Evolutionary conservation across 805 yeast species (phyloP), one percentile per base, ranked within the genome.

Genomic region (Nakazawaea anatomiae): DNA sequence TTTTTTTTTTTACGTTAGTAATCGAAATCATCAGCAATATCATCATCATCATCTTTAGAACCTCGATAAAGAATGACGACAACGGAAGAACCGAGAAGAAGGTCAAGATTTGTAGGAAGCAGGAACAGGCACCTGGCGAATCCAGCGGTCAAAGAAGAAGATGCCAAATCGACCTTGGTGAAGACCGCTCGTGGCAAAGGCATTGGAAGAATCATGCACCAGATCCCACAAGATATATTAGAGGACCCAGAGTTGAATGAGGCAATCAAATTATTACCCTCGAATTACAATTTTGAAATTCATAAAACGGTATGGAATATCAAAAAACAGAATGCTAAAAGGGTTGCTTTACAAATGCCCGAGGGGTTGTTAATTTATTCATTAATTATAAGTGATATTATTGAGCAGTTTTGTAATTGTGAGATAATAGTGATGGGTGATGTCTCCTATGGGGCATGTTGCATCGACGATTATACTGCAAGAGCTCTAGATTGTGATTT

Each of bases 371-470:
- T 94, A 46, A 87, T 94, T 1, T 94, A 91, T 63, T 84, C 97
- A 0, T 75, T 96, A 54, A 78, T 94, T 39, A 80, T 94, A n/a
- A 78, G 96, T 4, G 99, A 94, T 67, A 92, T 94, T 28, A 64
- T 94, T 36, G 96, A 89, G 61, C 96, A 91, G 66, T 92, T 94
- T 59, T 91, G 97, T 64, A 68, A 71, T 2, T 89, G 86, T 48
- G 96, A 91, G 61, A 87, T 91, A 0, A 73, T 94, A 1, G 94
- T 92, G 2, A 94, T 94, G 99, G 99, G 99, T 2, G 99, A 94
- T 66, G 99, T 94, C 0, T 89, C 97, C 0, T 94, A 94, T 62
- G 99, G 99, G 42, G 99, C 99, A 0, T 94, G 99, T 65, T 94
- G 99, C 69, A 90, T 94, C 44, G 99, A 94, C 65, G 99, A 94